Conservation (phyloP, 441 rosid species). For the Syzygium malaccense region DNA sequence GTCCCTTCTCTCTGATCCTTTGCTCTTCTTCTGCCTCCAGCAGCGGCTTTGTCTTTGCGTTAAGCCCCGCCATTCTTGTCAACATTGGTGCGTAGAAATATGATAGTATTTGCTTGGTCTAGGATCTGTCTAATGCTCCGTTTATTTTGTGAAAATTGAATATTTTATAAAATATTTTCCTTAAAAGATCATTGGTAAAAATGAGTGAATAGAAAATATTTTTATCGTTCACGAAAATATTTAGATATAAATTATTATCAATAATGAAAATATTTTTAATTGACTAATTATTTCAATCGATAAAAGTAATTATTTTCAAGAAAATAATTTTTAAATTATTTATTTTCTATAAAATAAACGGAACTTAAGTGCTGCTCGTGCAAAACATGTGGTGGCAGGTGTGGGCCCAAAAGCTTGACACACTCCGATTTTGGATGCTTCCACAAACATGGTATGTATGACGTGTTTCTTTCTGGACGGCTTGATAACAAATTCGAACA, state of each 20-base stretch:
- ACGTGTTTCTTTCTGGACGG: background rate
- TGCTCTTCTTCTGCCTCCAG: slow-evolving; percentile 42
- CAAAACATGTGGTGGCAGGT: background rate
- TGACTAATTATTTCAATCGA: too few species aligned
- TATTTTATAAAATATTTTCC: too few species aligned
- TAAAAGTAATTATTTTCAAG: too few species aligned
- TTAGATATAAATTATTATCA: too few species aligned
- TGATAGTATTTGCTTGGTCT: background rate
- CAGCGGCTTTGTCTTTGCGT: slow-evolving; percentile 36
- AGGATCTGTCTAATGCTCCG: background rate
- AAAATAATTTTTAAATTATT: too few species aligned
- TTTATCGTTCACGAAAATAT: too few species aligned
- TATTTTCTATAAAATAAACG: too few species aligned
- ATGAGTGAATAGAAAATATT: too few species aligned
- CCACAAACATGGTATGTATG: background rate
- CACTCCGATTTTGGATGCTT: background rate
- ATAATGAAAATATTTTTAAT: too few species aligned
- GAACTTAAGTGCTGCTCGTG: background rate
- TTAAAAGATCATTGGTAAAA: too few species aligned
- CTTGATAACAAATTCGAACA: background rate
- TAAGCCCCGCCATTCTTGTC: background rate
- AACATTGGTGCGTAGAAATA: background rate
- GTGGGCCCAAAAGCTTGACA: background rate
- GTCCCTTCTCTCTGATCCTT: slow-evolving; percentile 18
- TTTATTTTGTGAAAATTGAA: background rate